Conservation (phyloP, 2,329 filamentous ascomycete genomes). For the Fusarium illudens region DNA sequence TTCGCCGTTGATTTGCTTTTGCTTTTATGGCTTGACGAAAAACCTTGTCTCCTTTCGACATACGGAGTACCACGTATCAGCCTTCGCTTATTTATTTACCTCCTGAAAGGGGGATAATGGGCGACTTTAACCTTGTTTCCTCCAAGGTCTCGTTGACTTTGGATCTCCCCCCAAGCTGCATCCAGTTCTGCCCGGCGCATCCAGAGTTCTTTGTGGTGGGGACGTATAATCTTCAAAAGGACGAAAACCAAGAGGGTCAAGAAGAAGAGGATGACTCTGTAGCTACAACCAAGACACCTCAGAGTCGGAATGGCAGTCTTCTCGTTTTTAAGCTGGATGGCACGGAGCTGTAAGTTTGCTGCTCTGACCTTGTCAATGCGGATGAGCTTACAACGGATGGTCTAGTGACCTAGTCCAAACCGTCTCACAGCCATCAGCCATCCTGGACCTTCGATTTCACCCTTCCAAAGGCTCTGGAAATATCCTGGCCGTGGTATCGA, state of each 20-base stretch:
- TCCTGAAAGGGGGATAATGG: conserved; percentile 34
- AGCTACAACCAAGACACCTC: conserved; percentile 50
- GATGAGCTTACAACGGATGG: conserved; percentile 18
- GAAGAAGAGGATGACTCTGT: conserved; percentile 37
- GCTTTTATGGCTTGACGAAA: conserved; percentile 2
- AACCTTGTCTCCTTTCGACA: conserved; percentile 6
- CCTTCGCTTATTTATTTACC: too few species aligned
- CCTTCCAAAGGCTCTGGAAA: conserved; percentile 53
- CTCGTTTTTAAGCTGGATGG: conserved; percentile 68
- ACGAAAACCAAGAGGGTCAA: conserved; percentile 41
- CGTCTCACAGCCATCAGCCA: conserved; percentile 71
- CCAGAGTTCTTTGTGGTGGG: conserved; percentile 78
- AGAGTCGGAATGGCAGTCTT: conserved; percentile 77
- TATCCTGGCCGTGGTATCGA: conserved; percentile 78
- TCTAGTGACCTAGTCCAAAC: conserved; percentile 66
- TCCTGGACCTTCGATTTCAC: conserved; percentile 88
- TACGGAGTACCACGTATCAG: not conserved
- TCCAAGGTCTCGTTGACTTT: conserved; percentile 62
- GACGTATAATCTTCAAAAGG: conserved; percentile 79
- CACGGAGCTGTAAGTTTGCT: conserved; percentile 62
- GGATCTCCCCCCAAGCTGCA: conserved; percentile 77
- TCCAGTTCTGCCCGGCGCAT: conserved; percentile 74
- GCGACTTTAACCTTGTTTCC: conserved; percentile 39
- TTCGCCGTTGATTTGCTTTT: conserved; percentile 10
- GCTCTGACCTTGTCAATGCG: not conserved